Percentiles rank a stretch among this genome's conserved stretches.
Conservation (phyloP, 2,329 filamentous ascomycete species). For the Neopestalotiopsis clavispora region DNA sequence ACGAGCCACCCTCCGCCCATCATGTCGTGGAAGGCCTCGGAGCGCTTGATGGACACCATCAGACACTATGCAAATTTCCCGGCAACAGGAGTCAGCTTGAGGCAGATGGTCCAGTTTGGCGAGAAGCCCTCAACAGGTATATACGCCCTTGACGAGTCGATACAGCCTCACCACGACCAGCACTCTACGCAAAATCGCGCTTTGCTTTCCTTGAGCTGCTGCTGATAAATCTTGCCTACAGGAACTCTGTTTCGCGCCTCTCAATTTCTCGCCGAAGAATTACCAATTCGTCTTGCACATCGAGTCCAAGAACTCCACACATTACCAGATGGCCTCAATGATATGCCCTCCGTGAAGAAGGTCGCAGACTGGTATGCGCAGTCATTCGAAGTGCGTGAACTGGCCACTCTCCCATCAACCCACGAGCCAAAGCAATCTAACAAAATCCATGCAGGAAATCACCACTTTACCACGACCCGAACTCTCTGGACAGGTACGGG, state of each 20-base stretch:
- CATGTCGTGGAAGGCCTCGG: constrained; percentile 95
- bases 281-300: constrained; percentile 95
- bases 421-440: constrained; percentile 27
- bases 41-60: constrained; percentile 95
- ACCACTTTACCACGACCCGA: constrained; percentile 81
- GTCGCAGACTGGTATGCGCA: constrained; percentile 99
- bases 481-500: constrained; percentile 75
- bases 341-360: constrained; percentile 95
- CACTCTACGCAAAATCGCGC: not conserved
- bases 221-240: constrained; percentile 40
- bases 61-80: constrained; percentile 96
- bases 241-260: constrained; percentile 96
- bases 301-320: constrained; percentile 92
- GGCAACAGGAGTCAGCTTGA: constrained; percentile 91
- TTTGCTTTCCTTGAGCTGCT: constrained; percentile 19
- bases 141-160: constrained; percentile 29
- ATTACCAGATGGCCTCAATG: constrained; percentile 92
- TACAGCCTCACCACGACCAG: not conserved
- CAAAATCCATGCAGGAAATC: constrained; percentile 72
- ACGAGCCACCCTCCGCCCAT: constrained; percentile 36
- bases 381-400: constrained; percentile 85
- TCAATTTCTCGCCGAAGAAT: constrained; percentile 97
- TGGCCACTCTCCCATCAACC: not conserved
- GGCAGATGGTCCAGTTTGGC: constrained; percentile 99
- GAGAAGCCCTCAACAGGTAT: constrained; percentile 88